These are phyloP conservation scores for Luffa aegyptiaca DNA, from an alignment of 306 rosid species.

Conservation along the genomic window DNA sequence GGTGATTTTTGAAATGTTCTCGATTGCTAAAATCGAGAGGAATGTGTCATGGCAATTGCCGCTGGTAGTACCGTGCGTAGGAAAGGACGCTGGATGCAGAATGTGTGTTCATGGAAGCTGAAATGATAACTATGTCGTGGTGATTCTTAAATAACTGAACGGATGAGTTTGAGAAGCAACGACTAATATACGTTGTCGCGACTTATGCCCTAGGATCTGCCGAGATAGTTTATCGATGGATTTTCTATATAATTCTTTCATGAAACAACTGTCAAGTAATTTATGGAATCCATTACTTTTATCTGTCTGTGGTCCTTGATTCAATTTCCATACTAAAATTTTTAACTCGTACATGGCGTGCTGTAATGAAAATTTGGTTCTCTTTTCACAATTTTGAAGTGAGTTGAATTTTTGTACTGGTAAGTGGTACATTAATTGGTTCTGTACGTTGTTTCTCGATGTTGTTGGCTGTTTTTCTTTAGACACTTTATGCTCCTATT, in stretches of 20 bases:
- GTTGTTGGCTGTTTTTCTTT: neutral
- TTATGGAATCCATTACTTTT: neutral
- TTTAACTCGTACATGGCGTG: neutral
- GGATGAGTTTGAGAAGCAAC: neutral
- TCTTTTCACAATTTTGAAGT: neutral
- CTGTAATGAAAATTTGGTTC: neutral
- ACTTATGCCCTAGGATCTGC: neutral
- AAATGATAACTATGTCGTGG: neutral
- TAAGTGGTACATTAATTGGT: neutral
- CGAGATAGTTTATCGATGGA: neutral
- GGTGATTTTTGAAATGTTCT: neutral
- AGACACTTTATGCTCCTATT: neutral
- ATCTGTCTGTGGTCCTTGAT: neutral
- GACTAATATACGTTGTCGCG: neutral
- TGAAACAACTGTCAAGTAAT: neutral
- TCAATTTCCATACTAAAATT: neutral
- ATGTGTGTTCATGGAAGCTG: neutral
- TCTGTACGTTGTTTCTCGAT: neutral
- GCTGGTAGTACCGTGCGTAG: neutral
- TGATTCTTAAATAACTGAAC: neutral
- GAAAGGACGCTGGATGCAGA: neutral
- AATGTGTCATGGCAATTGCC: neutral
- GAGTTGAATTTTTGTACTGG: neutral
- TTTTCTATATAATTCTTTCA: neutral
- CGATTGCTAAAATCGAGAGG: neutral